phyloP scores from a whole-genome alignment of 129 eudicot species.

The Pseudognaphalium luteoalbum region DNA sequence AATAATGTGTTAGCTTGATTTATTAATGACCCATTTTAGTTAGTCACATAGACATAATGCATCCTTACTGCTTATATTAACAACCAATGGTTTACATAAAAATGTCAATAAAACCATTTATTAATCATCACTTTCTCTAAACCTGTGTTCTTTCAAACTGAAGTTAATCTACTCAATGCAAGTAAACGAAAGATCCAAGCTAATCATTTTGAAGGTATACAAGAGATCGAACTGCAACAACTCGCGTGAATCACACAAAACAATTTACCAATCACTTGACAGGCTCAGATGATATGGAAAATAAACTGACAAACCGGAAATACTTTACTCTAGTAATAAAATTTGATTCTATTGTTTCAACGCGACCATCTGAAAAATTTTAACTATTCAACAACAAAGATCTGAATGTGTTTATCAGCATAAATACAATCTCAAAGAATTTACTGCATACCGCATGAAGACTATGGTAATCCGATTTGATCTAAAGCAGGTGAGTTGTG shows the following conservation, averaged over 20 bases:
- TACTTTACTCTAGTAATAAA: not conserved
- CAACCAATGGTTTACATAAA: not conserved
- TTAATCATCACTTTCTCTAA: not conserved
- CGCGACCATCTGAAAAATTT: not conserved
- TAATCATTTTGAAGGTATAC: not conserved
- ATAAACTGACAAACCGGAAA: not conserved
- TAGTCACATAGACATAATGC: not conserved
- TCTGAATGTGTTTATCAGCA: not conserved
- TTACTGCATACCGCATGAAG: constrained; percentile 4
- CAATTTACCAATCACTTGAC: not conserved
- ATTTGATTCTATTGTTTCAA: not conserved
- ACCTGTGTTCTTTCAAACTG: not conserved
- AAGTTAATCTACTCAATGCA: not conserved
- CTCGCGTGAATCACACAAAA: not conserved
- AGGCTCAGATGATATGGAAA: not conserved
- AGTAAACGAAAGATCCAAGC: not conserved
- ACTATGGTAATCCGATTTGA: constrained; percentile 1
- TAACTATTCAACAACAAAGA: constrained; percentile 1
- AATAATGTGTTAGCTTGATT: no score
- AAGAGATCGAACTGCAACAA: constrained; percentile 4
- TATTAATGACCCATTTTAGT: not conserved
- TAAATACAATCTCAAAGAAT: constrained; percentile 6
- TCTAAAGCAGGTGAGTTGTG: not conserved
- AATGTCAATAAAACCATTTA: not conserved
- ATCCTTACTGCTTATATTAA: not conserved